A percentile compares a stretch with the other conserved stretches of the same genome.
Conservation (phyloP, 2,329 filamentous ascomycete genomes). For the Aureobasidium melanogenum region DNA sequence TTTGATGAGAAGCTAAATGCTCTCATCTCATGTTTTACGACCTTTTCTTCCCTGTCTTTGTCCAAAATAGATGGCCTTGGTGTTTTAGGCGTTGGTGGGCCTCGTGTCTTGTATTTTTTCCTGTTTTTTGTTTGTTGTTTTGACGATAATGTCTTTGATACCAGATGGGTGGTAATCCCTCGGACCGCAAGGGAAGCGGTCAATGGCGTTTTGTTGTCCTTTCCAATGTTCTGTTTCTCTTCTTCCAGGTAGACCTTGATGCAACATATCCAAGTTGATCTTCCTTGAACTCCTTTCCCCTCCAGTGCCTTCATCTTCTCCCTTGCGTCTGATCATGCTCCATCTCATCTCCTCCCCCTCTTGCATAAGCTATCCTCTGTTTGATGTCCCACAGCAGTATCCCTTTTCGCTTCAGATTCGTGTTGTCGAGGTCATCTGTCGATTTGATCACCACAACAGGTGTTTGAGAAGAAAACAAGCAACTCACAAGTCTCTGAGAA, state of each 20-base stretch:
- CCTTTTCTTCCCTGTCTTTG: neutral
- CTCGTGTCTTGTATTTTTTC: neutral
- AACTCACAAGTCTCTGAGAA: neutral
- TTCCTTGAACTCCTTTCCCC: neutral
- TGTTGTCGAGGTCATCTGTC: neutral
- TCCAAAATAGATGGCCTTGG: constrained; percentile 4
- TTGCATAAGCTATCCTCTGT: neutral
- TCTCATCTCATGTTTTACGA: neutral
- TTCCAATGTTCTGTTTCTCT: neutral
- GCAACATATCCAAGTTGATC: neutral
- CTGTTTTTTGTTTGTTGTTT: neutral
- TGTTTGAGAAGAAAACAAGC: neutral
- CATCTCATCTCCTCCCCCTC: neutral
- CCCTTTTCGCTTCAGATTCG: neutral
- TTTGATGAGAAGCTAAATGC: constrained; percentile 27
- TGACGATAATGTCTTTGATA: neutral
- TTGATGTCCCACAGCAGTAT: too few species aligned
- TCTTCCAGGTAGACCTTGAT: neutral
- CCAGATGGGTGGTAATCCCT: neutral
- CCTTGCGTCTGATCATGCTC: neutral
- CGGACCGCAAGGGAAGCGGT: neutral
- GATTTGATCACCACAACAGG: neutral
- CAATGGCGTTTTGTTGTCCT: neutral
- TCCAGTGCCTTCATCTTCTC: neutral
- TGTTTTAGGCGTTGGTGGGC: neutral